Evolutionary conservation across 176 grass and related monocot genomes (phyloP).

Genomic region (Bolboschoenus planiculmis): DNA sequence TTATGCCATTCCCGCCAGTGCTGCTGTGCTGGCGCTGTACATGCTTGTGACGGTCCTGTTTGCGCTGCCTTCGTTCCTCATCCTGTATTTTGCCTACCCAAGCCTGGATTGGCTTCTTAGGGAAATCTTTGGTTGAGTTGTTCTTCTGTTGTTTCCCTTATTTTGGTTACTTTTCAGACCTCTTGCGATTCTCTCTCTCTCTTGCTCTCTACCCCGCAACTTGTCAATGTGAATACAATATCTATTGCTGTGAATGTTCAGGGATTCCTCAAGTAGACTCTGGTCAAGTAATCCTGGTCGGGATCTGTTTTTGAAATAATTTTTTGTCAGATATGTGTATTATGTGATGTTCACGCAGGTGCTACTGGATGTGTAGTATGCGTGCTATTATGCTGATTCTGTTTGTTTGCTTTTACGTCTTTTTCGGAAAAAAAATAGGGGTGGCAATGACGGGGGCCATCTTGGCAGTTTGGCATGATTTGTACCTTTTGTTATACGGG

Average conservation of each 20-base stretch:
- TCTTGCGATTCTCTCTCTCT: not conserved
- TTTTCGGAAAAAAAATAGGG: not conserved
- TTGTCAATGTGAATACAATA: not conserved
- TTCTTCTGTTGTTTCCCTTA: not conserved
- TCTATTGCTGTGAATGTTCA: not conserved
- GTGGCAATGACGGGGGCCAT: not conserved
- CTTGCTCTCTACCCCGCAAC: not conserved
- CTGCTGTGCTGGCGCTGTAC: constrained; percentile 45
- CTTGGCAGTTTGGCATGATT: not conserved
- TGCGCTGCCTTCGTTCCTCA: constrained; percentile 61
- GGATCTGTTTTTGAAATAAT: not conserved
- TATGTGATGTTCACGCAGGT: not conserved
- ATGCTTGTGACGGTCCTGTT: constrained; percentile 58
- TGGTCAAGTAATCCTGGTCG: not conserved
- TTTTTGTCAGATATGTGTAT: constrained; percentile 2
- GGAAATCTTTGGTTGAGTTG: constrained; percentile 62
- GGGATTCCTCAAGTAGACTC: not conserved
- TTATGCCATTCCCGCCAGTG: constrained; percentile 72
- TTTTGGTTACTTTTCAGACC: not conserved
- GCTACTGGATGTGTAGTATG: not conserved
- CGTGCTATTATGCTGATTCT: not conserved
- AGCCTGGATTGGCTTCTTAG: constrained; percentile 71
- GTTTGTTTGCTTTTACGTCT: not conserved
- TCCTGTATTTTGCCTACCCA: constrained; percentile 75
- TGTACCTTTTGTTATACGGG: not conserved